A percentile compares a stretch with the other conserved stretches of the same genome.
These are phyloP conservation scores for Heterobasidion annosum DNA, from an alignment of 1,284 basidiomycete species.

Conservation along the genomic window DNA sequence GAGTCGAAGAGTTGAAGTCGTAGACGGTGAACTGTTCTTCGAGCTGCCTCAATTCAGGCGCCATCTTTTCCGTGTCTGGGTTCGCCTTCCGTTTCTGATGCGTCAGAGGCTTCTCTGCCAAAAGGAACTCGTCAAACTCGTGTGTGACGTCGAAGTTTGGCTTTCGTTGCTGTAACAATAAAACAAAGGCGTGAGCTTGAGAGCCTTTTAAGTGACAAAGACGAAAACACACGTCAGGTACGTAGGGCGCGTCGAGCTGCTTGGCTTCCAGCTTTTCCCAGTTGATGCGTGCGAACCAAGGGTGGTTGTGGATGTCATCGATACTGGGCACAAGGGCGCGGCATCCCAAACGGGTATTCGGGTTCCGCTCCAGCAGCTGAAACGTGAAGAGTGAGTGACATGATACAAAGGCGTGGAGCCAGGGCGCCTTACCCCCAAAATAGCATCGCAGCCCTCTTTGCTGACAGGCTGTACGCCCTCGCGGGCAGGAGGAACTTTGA, in stretches of 20 bases:
- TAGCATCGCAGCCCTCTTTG: conserved; percentile 24
- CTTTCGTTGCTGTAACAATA: conserved; percentile 51
- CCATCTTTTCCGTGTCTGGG: conserved; percentile 77
- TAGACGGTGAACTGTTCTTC: conserved; percentile 90
- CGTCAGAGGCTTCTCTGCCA: conserved; percentile 95
- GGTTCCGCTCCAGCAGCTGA: conserved; percentile 83
- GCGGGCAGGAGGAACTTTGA: conserved; percentile 55
- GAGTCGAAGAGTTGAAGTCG: conserved; percentile 56
- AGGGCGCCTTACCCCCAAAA: conserved; percentile 36
- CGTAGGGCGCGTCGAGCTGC: conserved; percentile 75
- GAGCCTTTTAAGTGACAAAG: neutral
- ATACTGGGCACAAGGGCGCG: conserved; percentile 57
- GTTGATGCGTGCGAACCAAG: conserved; percentile 80
- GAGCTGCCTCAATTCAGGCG: conserved; percentile 84
- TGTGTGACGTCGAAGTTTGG: conserved; percentile 97
- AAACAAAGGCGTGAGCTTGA: conserved; percentile 6
- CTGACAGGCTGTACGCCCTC: conserved; percentile 22
- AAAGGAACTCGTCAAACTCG: conserved; percentile 91
- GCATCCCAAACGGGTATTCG: conserved; percentile 77
- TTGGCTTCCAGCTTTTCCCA: conserved; percentile 79
- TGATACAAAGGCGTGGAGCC: neutral
- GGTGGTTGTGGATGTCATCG: conserved; percentile 71
- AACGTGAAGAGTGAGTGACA: neutral
- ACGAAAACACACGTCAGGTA: conserved; percentile 70
- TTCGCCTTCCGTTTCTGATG: conserved; percentile 86